Evolutionary conservation across 768 basidiomycete genomes (phyloP).

Genomic region (Rhizopogon salebrosus): DNA sequence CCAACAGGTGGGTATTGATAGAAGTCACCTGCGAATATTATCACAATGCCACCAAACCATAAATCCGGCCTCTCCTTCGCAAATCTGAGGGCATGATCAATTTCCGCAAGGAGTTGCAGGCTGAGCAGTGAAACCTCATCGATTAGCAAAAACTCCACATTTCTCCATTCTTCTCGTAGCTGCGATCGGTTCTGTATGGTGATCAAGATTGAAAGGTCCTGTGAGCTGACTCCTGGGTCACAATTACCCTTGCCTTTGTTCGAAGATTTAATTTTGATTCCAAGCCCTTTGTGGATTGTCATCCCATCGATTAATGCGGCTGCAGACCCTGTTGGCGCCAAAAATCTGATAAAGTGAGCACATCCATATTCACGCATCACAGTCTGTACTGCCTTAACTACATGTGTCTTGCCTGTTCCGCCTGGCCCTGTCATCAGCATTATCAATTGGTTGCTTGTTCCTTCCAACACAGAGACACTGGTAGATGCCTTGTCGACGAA

Average conservation of each 20-base stretch:
- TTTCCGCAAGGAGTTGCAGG: constrained; percentile 16
- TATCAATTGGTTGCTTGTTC: not conserved
- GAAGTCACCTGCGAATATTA: constrained; percentile 31
- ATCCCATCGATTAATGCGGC: constrained; percentile 24
- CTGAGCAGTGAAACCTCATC: constrained; percentile 27
- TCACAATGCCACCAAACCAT: constrained; percentile 25
- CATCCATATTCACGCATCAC: constrained; percentile 19
- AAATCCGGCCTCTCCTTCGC: constrained; percentile 17
- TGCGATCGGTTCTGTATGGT: constrained; percentile 9
- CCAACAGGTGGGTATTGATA: constrained; percentile 28
- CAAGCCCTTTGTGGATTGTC: constrained; percentile 23
- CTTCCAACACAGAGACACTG: not conserved
- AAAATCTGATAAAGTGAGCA: constrained; percentile 17
- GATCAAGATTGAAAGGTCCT: constrained; percentile 12
- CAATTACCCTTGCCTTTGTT: constrained; percentile 13
- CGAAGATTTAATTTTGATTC: constrained; percentile 13
- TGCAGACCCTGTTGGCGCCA: constrained; percentile 28
- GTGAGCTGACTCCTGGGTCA: constrained; percentile 1
- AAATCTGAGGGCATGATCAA: constrained; percentile 24
- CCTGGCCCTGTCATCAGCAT: constrained; percentile 26
- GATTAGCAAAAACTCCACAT: constrained; percentile 20
- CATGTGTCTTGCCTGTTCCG: constrained; percentile 30
- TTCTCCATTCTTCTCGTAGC: constrained; percentile 19
- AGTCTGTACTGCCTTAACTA: constrained; percentile 17
- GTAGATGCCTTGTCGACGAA: not conserved